phyloP scores from a whole-genome alignment of 202 grass and related monocot genomes.

The Panicum virgatum region DNA sequence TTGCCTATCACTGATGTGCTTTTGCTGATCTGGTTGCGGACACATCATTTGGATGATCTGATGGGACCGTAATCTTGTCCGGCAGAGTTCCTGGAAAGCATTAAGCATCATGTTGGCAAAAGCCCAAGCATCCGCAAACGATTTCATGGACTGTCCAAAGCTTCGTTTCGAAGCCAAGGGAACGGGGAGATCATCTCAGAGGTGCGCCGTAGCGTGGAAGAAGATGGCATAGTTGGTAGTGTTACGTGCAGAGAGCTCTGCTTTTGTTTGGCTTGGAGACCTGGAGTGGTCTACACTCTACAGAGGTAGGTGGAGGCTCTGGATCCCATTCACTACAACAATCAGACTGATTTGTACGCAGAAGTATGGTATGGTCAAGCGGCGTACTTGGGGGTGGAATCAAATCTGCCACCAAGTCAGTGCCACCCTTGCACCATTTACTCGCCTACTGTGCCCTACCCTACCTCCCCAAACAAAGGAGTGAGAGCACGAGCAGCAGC shows the following conservation, averaged over 20 bases:
- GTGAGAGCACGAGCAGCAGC: background rate
- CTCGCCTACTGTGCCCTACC: constrained; percentile 10
- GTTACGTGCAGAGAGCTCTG: background rate
- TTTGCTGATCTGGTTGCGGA: background rate
- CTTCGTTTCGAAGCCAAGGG: constrained; percentile 54
- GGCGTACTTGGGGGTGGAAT: constrained; percentile 46
- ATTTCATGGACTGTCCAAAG: background rate
- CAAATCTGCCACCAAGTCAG: constrained; percentile 72
- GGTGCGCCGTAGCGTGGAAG: constrained; percentile 13
- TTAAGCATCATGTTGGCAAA: constrained; percentile 27
- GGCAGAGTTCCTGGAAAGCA: constrained; percentile 22
- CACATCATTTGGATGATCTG: constrained; percentile 1
- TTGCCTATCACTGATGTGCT: background rate
- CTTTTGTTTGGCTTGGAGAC: background rate
- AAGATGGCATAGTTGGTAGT: background rate
- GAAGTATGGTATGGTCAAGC: constrained; percentile 39
- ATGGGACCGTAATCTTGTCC: constrained; percentile 14
- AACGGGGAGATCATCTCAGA: background rate
- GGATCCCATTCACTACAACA: constrained; percentile 34
- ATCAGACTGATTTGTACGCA: constrained; percentile 37
- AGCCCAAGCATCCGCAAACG: constrained; percentile 2
- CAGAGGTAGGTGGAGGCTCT: constrained; percentile 32
- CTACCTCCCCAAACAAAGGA: constrained; percentile 3
- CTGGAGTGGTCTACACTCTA: background rate
- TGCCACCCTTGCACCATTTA: constrained; percentile 62